Conservation (phyloP, 2,329 filamentous ascomycete species). For the Microcera coccophila region DNA sequence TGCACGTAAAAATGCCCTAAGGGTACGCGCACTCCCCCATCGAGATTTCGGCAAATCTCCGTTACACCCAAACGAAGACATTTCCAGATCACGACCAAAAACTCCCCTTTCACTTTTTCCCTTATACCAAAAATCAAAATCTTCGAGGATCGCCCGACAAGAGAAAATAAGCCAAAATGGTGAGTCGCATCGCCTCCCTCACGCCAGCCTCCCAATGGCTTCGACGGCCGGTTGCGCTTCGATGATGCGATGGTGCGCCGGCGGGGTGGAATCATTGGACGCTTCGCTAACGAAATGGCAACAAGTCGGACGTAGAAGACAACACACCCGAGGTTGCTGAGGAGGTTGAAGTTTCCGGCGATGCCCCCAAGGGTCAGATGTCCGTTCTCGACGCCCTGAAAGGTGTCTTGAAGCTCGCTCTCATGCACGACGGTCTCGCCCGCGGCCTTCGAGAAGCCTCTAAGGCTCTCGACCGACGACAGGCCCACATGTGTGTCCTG, state of each 20-base stretch:
- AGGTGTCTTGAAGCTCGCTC: conserved; percentile 95
- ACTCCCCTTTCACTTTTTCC: conserved; percentile 19
- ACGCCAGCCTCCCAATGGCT: conserved; percentile 5
- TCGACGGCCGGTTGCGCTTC: background rate
- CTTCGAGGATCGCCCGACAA: conserved; percentile 68
- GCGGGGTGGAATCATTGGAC: background rate
- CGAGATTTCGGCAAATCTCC: conserved; percentile 37
- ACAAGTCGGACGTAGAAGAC: conserved; percentile 99
- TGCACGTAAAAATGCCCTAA: conserved; percentile 45
- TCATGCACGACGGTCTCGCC: conserved; percentile 99
- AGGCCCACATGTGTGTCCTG: conserved; percentile 99
- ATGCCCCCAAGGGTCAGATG: conserved; percentile 92
- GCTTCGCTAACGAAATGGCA: conserved; percentile 20
- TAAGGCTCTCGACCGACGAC: conserved; percentile 97
- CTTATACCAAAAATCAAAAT: conserved; percentile 40
- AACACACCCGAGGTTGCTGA: conserved; percentile 76
- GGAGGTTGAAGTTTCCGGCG: conserved; percentile 95
- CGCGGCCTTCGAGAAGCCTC: conserved; percentile 96
- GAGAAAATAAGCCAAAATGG: conserved; percentile 56
- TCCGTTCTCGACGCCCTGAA: conserved; percentile 97
- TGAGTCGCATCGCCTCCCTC: conserved; percentile 37
- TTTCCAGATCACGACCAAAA: conserved; percentile 31
- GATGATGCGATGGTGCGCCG: background rate
- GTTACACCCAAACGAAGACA: conserved; percentile 30
- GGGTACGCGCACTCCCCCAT: conserved; percentile 31